phyloP scores from a whole-genome alignment of 2,329 filamentous ascomycete genomes.

The Pseudogymnoascus sp. region DNA sequence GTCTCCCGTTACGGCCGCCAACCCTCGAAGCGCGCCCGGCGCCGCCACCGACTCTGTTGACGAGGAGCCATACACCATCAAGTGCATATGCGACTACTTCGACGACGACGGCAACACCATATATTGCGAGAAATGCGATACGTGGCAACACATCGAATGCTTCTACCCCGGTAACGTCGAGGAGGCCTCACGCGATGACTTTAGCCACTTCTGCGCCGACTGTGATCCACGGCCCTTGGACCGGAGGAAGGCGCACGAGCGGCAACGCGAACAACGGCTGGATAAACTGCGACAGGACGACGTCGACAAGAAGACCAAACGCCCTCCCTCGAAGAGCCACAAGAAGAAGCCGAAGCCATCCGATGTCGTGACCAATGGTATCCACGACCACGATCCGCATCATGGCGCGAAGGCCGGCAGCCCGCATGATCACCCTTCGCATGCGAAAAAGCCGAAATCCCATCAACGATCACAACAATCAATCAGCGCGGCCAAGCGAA shows the following conservation, averaged over 20 bases:
- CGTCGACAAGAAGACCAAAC: slow-evolving; percentile 64
- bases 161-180: slow-evolving; percentile 74
- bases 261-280: slow-evolving; percentile 55
- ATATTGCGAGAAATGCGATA: slow-evolving; percentile 90
- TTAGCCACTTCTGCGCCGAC: slow-evolving; percentile 79
- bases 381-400: slow-evolving; percentile 41
- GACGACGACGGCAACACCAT: slow-evolving; percentile 98
- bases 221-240: slow-evolving; percentile 76
- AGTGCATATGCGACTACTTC: slow-evolving; percentile 89
- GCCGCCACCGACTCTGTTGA: slow-evolving; percentile 42
- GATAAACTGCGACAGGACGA: slow-evolving; percentile 39
- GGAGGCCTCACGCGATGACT: slow-evolving; percentile 61
- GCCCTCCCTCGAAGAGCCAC: slow-evolving; percentile 68
- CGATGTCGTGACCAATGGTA: slow-evolving; percentile 60
- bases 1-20: slow-evolving; percentile 17
- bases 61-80: slow-evolving; percentile 87
- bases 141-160: slow-evolving; percentile 97
- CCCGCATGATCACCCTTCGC: slow-evolving; percentile 42
- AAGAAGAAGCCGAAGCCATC: slow-evolving; percentile 80
- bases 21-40: slow-evolving; percentile 21
- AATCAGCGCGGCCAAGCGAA: slow-evolving; percentile 56
- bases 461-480: slow-evolving; percentile 73
- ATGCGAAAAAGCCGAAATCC: slow-evolving; percentile 73
- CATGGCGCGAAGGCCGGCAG: slow-evolving; percentile 41
- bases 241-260: slow-evolving; percentile 63